Conservation (phyloP, 306 rosid genomes). For the Medicago ruthenica region DNA sequence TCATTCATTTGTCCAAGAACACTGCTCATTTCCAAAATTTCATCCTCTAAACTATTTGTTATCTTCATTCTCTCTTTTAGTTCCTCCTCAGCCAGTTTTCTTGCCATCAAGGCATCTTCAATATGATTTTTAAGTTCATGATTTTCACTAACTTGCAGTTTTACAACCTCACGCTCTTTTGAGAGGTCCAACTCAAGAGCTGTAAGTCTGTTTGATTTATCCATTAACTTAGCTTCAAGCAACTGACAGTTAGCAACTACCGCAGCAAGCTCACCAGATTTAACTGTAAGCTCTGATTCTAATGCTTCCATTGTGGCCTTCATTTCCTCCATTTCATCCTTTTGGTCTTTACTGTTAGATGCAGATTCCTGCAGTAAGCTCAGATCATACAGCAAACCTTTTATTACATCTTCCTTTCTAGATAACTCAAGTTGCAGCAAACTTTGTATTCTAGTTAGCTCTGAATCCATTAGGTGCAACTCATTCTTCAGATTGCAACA, state of each 20-base stretch:
- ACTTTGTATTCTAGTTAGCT: conserved; percentile 54
- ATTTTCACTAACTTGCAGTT: conserved; percentile 56
- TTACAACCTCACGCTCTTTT: conserved; percentile 49
- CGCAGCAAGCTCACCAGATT: conserved; percentile 69
- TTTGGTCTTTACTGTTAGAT: conserved; percentile 75
- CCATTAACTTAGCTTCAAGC: conserved; percentile 73
- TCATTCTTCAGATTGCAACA: conserved; percentile 52
- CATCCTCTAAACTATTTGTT: conserved; percentile 70
- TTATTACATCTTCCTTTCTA: conserved; percentile 82
- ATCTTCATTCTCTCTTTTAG: conserved; percentile 61
- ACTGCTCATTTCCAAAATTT: conserved; percentile 66
- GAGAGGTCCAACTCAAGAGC: conserved; percentile 68
- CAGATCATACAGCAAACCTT: conserved; percentile 81
- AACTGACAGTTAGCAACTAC: conserved; percentile 53
- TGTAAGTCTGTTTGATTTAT: conserved; percentile 54
- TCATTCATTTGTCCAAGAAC: conserved; percentile 65
- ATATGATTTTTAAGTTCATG: conserved; percentile 52
- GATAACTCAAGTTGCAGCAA: conserved; percentile 67
- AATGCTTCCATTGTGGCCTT: conserved; percentile 61
- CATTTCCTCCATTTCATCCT: conserved; percentile 73
- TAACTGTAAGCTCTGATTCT: conserved; percentile 69
- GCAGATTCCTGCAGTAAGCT: conserved; percentile 98
- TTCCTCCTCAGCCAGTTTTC: conserved; percentile 61
- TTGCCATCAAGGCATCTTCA: conserved; percentile 59
- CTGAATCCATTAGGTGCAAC: conserved; percentile 53